Evolutionary conservation across 176 grass and related monocot species (phyloP).

Genomic region (Cocos nucifera): DNA sequence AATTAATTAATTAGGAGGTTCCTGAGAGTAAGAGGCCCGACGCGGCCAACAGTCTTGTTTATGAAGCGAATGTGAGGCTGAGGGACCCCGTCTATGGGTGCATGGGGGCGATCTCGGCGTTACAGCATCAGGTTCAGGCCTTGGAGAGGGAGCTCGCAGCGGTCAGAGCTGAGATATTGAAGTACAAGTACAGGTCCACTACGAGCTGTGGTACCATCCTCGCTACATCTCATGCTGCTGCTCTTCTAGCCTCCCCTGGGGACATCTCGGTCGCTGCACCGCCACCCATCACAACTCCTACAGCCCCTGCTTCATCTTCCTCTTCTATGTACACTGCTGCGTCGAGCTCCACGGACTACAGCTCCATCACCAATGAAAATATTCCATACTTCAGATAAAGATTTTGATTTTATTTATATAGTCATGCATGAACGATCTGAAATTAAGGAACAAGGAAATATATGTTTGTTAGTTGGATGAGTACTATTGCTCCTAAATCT

Average conservation of each 20-base stretch:
- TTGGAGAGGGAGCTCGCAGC: constrained; percentile 61
- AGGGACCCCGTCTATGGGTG: constrained; percentile 85
- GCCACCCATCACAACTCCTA: not conserved
- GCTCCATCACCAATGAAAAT: constrained; percentile 81
- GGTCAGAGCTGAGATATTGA: constrained; percentile 56
- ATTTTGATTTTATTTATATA: not conserved
- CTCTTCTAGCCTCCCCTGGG: constrained; percentile 32
- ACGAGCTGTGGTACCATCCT: constrained; percentile 20
- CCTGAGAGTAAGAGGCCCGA: constrained; percentile 74
- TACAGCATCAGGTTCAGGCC: constrained; percentile 83
- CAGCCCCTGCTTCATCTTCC: constrained; percentile 25
- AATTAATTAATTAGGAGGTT: constrained; percentile 49
- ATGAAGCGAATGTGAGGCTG: constrained; percentile 84
- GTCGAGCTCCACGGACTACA: constrained; percentile 82
- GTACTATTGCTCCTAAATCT: too few relatives aligned
- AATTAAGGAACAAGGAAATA: constrained; percentile 1
- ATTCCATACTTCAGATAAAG: constrained; percentile 62
- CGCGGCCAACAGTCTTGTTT: constrained; percentile 79
- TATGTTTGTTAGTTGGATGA: too few relatives aligned
- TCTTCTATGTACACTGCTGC: constrained; percentile 62
- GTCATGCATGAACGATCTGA: constrained; percentile 8
- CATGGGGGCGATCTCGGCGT: constrained; percentile 71
- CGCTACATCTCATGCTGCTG: constrained; percentile 42
- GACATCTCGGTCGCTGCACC: constrained; percentile 9
- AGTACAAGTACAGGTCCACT: constrained; percentile 40